These are phyloP conservation scores for Parasarocladium wereldwijsianum DNA, from an alignment of 2,329 filamentous ascomycete genomes.

Conservation along the genomic window DNA sequence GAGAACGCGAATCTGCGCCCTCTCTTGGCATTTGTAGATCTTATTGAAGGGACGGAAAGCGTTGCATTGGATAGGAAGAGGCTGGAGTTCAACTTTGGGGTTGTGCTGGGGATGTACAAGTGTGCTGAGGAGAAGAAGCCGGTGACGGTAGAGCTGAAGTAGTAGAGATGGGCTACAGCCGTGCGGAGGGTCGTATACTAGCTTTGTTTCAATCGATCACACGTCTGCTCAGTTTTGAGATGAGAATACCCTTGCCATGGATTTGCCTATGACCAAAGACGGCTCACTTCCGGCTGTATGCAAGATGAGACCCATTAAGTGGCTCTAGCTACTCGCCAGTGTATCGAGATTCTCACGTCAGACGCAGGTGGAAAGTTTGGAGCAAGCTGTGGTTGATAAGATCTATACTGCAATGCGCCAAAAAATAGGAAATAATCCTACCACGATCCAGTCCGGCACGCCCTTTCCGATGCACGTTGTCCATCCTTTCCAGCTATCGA, in stretches of 20 bases:
- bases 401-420: neutral
- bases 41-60: slow-evolving; percentile 2
- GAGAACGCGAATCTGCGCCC: slow-evolving; percentile 4
- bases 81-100: slow-evolving; percentile 4
- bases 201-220: neutral
- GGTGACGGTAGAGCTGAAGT: neutral
- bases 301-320: neutral
- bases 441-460: neutral
- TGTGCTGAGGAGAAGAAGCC: slow-evolving; percentile 1
- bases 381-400: neutral
- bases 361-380: neutral
- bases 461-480: neutral
- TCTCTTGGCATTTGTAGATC: slow-evolving; percentile 4
- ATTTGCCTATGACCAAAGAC: neutral
- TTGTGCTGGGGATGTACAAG: slow-evolving; percentile 4
- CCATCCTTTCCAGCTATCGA: neutral
- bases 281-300: neutral
- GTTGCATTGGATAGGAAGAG: neutral
- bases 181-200: neutral
- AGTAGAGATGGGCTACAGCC: neutral
- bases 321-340: neutral
- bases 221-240: neutral
- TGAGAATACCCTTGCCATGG: neutral
- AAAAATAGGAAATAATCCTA: neutral
- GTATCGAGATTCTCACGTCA: neutral